Evolutionary conservation across 345 rosid genomes (phyloP).

Genomic region (Dovyalis caffra): DNA sequence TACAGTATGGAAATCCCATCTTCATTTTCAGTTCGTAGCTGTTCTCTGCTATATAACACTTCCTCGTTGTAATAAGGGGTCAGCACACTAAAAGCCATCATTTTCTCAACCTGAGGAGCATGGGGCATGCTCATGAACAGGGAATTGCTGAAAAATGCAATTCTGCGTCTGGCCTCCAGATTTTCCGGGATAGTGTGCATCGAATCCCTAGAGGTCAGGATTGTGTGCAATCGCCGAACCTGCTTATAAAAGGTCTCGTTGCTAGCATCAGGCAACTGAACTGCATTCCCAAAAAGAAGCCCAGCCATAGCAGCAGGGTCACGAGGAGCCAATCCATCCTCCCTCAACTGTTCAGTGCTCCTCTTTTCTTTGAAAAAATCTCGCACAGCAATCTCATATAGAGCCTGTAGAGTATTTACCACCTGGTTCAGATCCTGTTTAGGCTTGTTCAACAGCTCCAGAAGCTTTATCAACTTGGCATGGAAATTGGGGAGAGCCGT

Average conservation of each 20-base stretch:
- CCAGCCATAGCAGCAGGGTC: conserved; percentile 72
- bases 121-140: conserved; percentile 98
- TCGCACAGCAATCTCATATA: conserved; percentile 77
- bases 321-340: conserved; percentile 73
- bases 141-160: conserved; percentile 95
- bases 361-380: conserved; percentile 75
- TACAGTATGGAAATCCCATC: conserved; percentile 91
- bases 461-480: conserved; percentile 64
- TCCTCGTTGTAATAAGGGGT: conserved; percentile 96
- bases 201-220: conserved; percentile 86
- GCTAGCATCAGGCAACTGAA: conserved; percentile 66
- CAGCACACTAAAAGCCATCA: conserved; percentile 94
- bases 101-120: conserved; percentile 98
- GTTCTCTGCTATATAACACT: conserved; percentile 83
- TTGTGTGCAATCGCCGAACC: conserved; percentile 82
- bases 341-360: conserved; percentile 56
- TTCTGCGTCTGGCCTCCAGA: conserved; percentile 92
- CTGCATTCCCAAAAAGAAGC: conserved; percentile 72
- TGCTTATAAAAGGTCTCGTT: conserved; percentile 75
- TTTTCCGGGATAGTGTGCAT: conserved; percentile 81
- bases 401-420: conserved; percentile 82
- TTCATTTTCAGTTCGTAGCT: conserved; percentile 83
- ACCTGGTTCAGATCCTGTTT: conserved; percentile 57
- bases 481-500: conserved; percentile 69
- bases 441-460: conserved; percentile 53